phyloP scores from a whole-genome alignment of 1,284 basidiomycete species.

The Ceratobasidium theobromae region DNA sequence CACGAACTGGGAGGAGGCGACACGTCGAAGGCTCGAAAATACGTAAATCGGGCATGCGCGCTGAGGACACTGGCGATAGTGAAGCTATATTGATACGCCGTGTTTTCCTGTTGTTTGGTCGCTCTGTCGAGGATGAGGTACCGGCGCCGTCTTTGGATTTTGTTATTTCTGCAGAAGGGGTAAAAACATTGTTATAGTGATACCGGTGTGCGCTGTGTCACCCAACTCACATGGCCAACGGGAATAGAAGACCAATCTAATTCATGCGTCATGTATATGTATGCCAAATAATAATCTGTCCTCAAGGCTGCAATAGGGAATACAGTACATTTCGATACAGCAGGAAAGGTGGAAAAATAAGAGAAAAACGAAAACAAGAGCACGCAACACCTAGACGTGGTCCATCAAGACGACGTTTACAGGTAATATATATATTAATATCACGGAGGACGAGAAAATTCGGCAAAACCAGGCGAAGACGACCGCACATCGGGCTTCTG shows the following conservation, averaged over 20 bases:
- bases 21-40: constrained; percentile 50
- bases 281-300: constrained; percentile 17
- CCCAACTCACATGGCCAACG: background rate
- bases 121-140: constrained; percentile 19
- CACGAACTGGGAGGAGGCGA: constrained; percentile 68
- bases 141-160: constrained; percentile 28
- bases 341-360: background rate
- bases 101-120: constrained; percentile 41
- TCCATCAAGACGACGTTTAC: background rate
- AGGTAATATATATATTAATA: background rate
- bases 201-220: background rate
- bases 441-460: constrained; percentile 27
- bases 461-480: background rate
- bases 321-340: constrained; percentile 15
- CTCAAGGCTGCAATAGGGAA: background rate
- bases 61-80: constrained; percentile 31
- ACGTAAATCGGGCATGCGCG: constrained; percentile 35
- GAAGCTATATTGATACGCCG: constrained; percentile 57
- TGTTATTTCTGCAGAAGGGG: constrained; percentile 10
- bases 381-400: too few relatives aligned
- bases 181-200: constrained; percentile 4
- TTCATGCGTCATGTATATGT: constrained; percentile 11
- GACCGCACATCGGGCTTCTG: background rate
- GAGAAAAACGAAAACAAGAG: background rate
- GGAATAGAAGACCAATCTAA: background rate